Evolutionary conservation across 805 yeast genomes (phyloP), one percentile per base, ranked within the genome.

Genomic region (Candida tallmaniae): DNA sequence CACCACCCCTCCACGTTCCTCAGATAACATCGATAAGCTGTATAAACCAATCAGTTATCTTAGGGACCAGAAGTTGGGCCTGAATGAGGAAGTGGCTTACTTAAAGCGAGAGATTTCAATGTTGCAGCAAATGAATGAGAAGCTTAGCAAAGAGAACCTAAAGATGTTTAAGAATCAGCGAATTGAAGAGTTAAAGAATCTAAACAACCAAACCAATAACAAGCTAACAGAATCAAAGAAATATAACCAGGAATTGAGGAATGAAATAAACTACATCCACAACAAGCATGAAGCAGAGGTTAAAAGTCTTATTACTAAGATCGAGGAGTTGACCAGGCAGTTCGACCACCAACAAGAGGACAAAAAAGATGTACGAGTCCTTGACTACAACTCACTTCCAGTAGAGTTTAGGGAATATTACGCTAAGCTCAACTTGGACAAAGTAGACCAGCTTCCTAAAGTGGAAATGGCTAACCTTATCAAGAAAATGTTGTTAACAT

Each of bases 1-100:
- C 7, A 60, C 66, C 3, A 54, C 65, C 3, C 65, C 65, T 3
- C 66, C 68, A 1, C 50, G 41, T 9, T 59, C 65, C 19, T 50
- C 45, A 34, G 56, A 53, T 33, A 31, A 41, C 17, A 28, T 42
- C 26, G 15, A 29, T 10, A 24, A 23, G 22, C 6, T 6, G 12
- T 27, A 16, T 16, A 20, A 7, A 7, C 7, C 7, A 7, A 7
- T 20, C 10, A 27, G 15, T 6, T 6, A 9, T 27, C 9, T 27
- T 7, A 27, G 30, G 35, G 34, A 24, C 26, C 16, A 23, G 17
- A 31, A 28, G 10, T 7, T 24, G 18, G 24, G 31, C 4, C 16
- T 10, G 15, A 13, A 24, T 20, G 22, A 24, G 7, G 33, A 35
- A 24, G 30, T 34, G 21, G 25, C 18, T 9, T 23, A 21, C 14